Evolutionary conservation across 192 early-diverging fungal genomes (phyloP), one percentile per base, ranked within the genome.

Genomic region (Podila horticola): DNA sequence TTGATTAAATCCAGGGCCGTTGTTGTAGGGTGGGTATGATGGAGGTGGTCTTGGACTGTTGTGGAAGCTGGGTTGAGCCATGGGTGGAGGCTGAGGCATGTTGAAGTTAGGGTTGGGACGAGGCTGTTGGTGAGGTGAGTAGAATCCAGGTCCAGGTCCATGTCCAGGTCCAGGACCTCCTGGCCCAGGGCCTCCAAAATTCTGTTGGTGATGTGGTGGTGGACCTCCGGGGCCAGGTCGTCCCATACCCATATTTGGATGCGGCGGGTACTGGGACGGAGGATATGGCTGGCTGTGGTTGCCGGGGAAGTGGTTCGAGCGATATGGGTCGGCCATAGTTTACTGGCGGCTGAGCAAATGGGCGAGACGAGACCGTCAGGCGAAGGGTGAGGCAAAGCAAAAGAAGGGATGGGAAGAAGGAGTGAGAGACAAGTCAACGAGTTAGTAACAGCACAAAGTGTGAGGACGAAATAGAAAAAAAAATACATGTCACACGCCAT

Each of bases 61-160:
- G 64, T 79, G 70, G 55, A 67, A 66, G n/a, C n/a, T 31, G 2
- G 69, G 49, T 49, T 70, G 64, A 5, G 67, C 55, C 66, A 71
- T 71, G 24, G 61, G 74, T 60, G 62, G 67, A 20, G 62, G 62
- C 34, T 34, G 28, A 9, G 62, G 62, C 62, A 31, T 63, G 33
- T 55, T 55, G 52, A 55, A 55, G 52, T n/a, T n/a, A 24, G 52
- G 52, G 24, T 55, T 55, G 52, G 52, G 52, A 55, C 52, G 52
- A 45, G 41, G 11, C 41, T 45, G 41, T 26, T 55, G 52, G 22
- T 55, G 52, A n/a, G 52, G 52, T 0, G 41, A 45, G 41, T 45
- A 45, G 41, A 45, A 45, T 34, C 33, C 33, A 51, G 49, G 49
- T 51, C 49, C 49, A 51, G 5, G 49, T 51, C 49, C 49, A 51